These are phyloP conservation scores for Dothidotthia symphoricarpi DNA, from an alignment of 2,329 filamentous ascomycete species.

Conservation along the genomic window DNA sequence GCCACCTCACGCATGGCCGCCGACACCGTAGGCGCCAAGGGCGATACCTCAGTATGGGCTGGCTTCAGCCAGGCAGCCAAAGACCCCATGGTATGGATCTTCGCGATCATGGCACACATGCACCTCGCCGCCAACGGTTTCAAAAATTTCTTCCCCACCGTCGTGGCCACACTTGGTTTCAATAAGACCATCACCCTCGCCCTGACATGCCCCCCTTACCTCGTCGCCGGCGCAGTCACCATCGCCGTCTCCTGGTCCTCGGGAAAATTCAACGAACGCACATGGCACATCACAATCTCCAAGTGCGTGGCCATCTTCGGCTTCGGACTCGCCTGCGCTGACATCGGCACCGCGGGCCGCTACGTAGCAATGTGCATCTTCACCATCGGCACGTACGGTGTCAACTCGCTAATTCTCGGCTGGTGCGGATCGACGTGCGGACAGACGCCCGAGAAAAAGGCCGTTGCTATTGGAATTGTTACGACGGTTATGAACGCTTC, in stretches of 20 bases:
- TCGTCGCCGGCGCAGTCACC: slow-evolving; percentile 28
- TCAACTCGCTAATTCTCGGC: slow-evolving; percentile 47
- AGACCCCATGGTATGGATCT: slow-evolving; percentile 50
- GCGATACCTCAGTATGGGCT: slow-evolving; percentile 47
- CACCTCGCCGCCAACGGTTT: slow-evolving; percentile 39
- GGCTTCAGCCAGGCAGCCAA: slow-evolving; percentile 53
- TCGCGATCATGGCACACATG: slow-evolving; percentile 35
- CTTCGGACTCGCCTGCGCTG: slow-evolving; percentile 39
- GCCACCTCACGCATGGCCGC: slow-evolving; percentile 40
- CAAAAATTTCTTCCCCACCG: slow-evolving; percentile 50
- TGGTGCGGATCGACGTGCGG: slow-evolving; percentile 47
- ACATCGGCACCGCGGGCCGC: slow-evolving; percentile 38
- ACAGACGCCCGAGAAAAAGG: slow-evolving; percentile 50
- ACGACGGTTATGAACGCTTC: slow-evolving; percentile 46
- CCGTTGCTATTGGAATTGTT: slow-evolving; percentile 46
- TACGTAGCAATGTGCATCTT: slow-evolving; percentile 36
- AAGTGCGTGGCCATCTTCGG: slow-evolving; percentile 42
- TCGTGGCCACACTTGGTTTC: slow-evolving; percentile 54
- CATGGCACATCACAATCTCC: slow-evolving; percentile 44
- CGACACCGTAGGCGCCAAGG: slow-evolving; percentile 52
- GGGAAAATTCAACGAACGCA: slow-evolving; percentile 42
- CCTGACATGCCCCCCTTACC: slow-evolving; percentile 43
- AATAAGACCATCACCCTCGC: slow-evolving; percentile 51
- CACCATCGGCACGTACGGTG: slow-evolving; percentile 37
- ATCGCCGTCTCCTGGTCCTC: slow-evolving; percentile 39